Evolutionary conservation across 768 basidiomycete species (phyloP), one percentile per base, ranked within the genome.

Genomic region (Lactifluus pinguis): DNA sequence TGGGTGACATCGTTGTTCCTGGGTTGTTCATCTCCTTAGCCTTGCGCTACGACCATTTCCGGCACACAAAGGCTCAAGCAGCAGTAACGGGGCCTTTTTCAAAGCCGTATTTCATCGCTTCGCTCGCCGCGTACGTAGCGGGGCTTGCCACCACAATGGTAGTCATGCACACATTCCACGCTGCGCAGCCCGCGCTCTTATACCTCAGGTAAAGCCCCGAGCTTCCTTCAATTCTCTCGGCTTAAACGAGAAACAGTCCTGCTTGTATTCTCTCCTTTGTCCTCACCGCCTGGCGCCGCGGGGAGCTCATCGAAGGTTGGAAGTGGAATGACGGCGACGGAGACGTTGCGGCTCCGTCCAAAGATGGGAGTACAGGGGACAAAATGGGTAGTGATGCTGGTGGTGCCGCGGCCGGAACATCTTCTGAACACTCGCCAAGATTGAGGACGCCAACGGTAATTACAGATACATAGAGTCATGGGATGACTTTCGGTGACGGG

Each of bases 111-210:
- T 98, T 97, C 71, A 74, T 70, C 44, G 79, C 86, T 10, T 76
- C 80, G 39, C 69, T 98, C 56, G 63, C 73, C 5, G 91, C 86
- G 25, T 98, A 98, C 72, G 73, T 86, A 21, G 57, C 76, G 39
- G 94, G 92, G 2, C 80, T 98, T 36, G 72, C 76, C 17, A 78
- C 77, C 14, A 95, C 95, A 8, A 92, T 97, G 83, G 68, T 71
- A 0, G 89, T 95, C 25, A 92, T 97, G 93, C 90, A 95, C 68
- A 68, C 73, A 44, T 86, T 83, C 66, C 76, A 77, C 36, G 79
- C 77, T 7, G 92, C 90, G 3, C 95, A 99, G 67, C 95, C 95
- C 1, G 95, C 95, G 2, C 74, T 99, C 57, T 76, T 99, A 49
- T 99, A 98, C 73, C 80, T 99, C 63, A 89, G 87, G 89, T 88